Percentiles rank a stretch among this genome's conserved stretches.
Evolutionary conservation across 306 rosid genomes (phyloP).

Genomic region (Cyamopsis tetragonoloba): DNA sequence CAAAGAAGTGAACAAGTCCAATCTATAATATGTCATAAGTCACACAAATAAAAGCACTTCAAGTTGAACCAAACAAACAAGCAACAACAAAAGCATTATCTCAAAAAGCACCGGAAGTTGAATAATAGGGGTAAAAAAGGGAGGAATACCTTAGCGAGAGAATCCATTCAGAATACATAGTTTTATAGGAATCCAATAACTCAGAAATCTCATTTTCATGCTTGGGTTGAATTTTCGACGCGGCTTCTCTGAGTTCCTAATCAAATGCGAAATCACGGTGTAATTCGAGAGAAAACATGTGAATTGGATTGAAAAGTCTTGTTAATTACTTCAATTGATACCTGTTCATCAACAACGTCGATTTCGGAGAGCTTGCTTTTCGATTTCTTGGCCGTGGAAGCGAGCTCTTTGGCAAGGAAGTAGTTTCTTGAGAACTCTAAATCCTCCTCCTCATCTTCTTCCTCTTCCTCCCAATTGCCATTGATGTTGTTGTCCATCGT

Average conservation of each 20-base stretch:
- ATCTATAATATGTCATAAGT: too few species aligned
- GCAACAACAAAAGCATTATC: background rate
- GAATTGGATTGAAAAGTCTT: background rate
- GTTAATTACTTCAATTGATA: background rate
- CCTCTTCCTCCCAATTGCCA: conserved; percentile 34
- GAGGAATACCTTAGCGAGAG: conserved; percentile 52
- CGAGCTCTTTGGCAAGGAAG: conserved; percentile 75
- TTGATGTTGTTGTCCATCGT: conserved; percentile 37
- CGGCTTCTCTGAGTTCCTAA: conserved; percentile 73
- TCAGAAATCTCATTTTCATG: conserved; percentile 72
- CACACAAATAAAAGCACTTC: background rate
- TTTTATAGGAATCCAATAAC: too few species aligned
- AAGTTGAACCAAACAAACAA: too few species aligned
- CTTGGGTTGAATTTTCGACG: conserved; percentile 58
- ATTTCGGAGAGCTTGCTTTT: conserved; percentile 63
- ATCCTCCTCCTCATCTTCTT: conserved; percentile 57
- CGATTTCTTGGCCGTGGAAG: conserved; percentile 68
- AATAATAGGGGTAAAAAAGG: background rate
- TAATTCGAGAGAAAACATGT: background rate
- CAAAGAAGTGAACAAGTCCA: background rate
- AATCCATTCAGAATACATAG: conserved; percentile 69
- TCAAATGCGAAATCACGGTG: background rate
- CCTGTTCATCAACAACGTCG: conserved; percentile 76
- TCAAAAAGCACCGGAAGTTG: background rate
- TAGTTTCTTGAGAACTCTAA: conserved; percentile 78